A percentile compares a stretch with the other conserved stretches of the same genome.
Conservation (phyloP, 495 filamentous ascomycete species). For the Hypoxylon trugodes region DNA sequence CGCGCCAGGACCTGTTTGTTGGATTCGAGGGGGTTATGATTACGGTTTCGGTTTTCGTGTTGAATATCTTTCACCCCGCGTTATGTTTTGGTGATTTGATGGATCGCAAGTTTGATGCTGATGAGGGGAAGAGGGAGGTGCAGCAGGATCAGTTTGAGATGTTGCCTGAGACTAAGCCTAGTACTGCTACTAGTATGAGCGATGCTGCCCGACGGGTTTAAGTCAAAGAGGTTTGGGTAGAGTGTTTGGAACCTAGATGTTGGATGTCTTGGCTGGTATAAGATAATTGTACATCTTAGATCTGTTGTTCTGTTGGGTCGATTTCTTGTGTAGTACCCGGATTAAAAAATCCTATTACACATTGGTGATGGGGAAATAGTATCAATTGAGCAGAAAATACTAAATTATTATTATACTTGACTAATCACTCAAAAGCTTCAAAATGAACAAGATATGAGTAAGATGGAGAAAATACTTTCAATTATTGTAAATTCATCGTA, state of each 20-base stretch:
- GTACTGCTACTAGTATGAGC: slow-evolving; percentile 10
- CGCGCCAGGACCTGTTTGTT: slow-evolving; percentile 70
- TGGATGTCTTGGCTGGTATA: no score
- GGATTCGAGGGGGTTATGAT: slow-evolving; percentile 79
- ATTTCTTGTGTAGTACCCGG: no score
- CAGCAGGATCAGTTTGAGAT: slow-evolving; percentile 9
- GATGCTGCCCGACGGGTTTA: background rate
- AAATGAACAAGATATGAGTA: no score
- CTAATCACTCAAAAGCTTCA: no score
- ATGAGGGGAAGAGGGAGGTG: background rate
- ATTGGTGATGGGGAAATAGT: no score
- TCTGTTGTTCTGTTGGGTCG: no score
- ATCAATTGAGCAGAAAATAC: no score
- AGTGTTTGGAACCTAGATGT: no score
- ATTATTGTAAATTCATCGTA: background rate
- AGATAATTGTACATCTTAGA: no score
- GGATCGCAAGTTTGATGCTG: slow-evolving; percentile 12
- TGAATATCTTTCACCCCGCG: slow-evolving; percentile 70
- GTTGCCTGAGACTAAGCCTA: slow-evolving; percentile 16
- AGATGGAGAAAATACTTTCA: background rate
- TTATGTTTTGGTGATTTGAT: slow-evolving; percentile 52
- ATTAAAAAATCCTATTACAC: no score
- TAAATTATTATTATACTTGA: no score
- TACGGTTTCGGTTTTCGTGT: slow-evolving; percentile 59
- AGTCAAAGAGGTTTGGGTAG: no score